Base-by-base conservation (phyloP, 2,329 filamentous ascomycete species). In the Penicillium brasilianum region DNA sequence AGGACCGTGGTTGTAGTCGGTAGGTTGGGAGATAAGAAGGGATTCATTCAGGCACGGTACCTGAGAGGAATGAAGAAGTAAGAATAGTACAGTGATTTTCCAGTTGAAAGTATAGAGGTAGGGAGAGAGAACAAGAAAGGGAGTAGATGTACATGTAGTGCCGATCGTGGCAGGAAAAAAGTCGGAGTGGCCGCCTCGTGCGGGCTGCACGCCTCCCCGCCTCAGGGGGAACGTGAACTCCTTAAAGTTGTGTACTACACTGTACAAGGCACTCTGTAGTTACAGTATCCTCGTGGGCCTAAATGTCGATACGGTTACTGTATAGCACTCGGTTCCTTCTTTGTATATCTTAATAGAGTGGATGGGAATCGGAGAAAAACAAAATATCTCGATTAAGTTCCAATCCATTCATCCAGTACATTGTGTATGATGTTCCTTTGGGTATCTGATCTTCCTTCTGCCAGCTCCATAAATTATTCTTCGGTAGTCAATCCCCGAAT, bases 1-100 rank as follows among this genome's bases (percentile, higher is more conserved):
- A 25, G 39, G 39, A 55, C 58, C 58, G 36, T 62, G 60, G 60
- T 59, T 59, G n/a, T 10, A 48, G 8, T 2, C n/a, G 10, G n/a
- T 36, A n/a, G 25, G 43, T n/a, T 10, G 5, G 22, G 20, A 28
- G 25, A 3, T 13, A 50, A 49, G 28, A 16, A 18, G 30, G 28
- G 48, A 34, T 34, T 20, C 16, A 34, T 28, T 13, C 48, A 50
- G 48, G 48, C 13, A 50, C 48, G 30, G 30, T 50, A 14, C 44
- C 44, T 48, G 44, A 48, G 25, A n/a, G 18, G 20, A 20, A 9
- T 10, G 6, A 22, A 28, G 14, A n/a, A n/a, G 20, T 9, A 14
- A n/a, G 43, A 11, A 18, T 18, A 20, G 11, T 18, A 34, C n/a
- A n/a, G n/a, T n/a, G n/a, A n/a, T n/a, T 34, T 34, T 9, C 10